Base-by-base conservation (phyloP, 441 rosid species). In the Manihot esculenta region DNA sequence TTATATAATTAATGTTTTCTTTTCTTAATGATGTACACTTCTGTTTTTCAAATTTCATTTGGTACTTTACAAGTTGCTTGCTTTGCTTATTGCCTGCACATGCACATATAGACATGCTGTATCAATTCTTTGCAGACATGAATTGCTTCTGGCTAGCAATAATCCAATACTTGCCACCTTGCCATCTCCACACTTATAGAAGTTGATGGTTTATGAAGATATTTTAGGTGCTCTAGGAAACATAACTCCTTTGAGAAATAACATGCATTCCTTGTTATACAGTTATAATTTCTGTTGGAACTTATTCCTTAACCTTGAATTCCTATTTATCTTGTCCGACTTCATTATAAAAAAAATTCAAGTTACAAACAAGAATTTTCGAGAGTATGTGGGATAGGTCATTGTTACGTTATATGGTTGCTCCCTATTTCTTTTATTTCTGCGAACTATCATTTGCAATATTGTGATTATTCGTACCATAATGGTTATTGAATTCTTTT, bases 11-110 rank as follows among this genome's bases (percentile, higher is more conserved):
- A 10, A 17, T 42, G 5, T 45, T 55, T 45, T 65, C 51, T n/a
- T 66, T 64, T 68, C 49, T 49, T 26, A 61, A 59, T 42, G 48
- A 26, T 44, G 44, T 58, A 50, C 66, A 55, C 15, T 64, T 66
- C 59, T 59, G 1, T 26, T 23, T 64, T 47, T 26, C 49, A 15
- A 70, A 48, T 27, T 64, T 47, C n/a, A 3, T 50, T 50, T n/a
- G 18, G 23, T 47, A 62, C 67, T 44, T 68, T 13, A 17, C 21
- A 61, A 44, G 26, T 47, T 60, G 23, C 23, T 41, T 69, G 64
- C 54, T 60, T 66, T 70, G 38, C 21, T 57, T 42, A 41, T 47
- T 66, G 59, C 63, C 24, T 42, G 33, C 26, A 2, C 24, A 7
- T 54, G 44, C 66, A 70, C 44, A 47, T 15, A 49, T 18, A 18